Conservation (phyloP, 2,329 filamentous ascomycete species). For the Beauveria sp. region DNA sequence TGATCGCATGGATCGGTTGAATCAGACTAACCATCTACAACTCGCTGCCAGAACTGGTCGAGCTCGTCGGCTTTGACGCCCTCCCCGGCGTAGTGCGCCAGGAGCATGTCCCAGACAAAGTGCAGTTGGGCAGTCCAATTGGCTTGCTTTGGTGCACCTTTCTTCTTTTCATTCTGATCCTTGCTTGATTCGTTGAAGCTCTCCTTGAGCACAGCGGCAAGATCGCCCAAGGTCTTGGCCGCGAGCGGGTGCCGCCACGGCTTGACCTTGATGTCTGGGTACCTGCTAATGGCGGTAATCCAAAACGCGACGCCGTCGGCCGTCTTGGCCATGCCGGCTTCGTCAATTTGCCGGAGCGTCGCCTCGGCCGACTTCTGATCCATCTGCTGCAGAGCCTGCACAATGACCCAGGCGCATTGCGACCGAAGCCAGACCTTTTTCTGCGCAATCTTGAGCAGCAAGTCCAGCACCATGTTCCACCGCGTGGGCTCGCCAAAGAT, state of each 20-base stretch:
- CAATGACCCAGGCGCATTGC: conserved; percentile 77
- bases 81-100: conserved; percentile 44
- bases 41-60: conserved; percentile 74
- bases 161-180: conserved; percentile 32
- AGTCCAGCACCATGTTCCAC: conserved; percentile 62
- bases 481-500: conserved; percentile 53
- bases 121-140: conserved; percentile 75
- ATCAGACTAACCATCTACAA: conserved; percentile 66
- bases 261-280: conserved; percentile 55
- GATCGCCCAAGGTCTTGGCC: conserved; percentile 55
- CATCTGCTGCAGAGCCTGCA: conserved; percentile 61
- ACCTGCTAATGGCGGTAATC: conserved; percentile 60
- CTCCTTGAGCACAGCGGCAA: conserved; percentile 76
- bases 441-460: conserved; percentile 65
- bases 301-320: conserved; percentile 87
- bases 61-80: conserved; percentile 44
- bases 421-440: conserved; percentile 86
- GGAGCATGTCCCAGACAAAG: conserved; percentile 79
- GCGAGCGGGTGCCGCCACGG: conserved; percentile 75
- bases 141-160: conserved; percentile 50
- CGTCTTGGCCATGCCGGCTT: conserved; percentile 64
- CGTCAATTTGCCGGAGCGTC: conserved; percentile 54
- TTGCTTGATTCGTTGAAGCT: conserved; percentile 48
- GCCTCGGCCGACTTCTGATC: conserved; percentile 49
- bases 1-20: neutral